These are phyloP conservation scores for Heritiera fomes DNA, from an alignment of 345 rosid species.

Conservation along the genomic window DNA sequence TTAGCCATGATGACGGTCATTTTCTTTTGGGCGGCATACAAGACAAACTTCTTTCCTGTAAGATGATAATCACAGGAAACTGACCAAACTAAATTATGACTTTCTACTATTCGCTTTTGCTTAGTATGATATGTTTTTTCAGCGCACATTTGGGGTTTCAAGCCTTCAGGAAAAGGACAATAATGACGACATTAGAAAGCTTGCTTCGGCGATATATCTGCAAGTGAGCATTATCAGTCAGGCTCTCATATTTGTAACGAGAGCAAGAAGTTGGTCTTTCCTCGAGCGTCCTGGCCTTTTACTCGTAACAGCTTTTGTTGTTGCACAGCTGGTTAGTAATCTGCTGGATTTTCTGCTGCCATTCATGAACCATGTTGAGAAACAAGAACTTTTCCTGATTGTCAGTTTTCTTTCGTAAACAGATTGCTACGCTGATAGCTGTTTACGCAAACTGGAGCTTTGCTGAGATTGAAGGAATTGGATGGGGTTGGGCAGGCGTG, in stretches of 20 bases:
- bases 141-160: constrained; percentile 54
- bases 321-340: constrained; percentile 55
- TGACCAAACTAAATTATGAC: not conserved
- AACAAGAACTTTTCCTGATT: not conserved
- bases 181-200: constrained; percentile 38
- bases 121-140: constrained; percentile 19
- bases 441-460: constrained; percentile 63
- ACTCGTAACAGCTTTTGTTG: constrained; percentile 44
- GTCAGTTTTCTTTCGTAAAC: constrained; percentile 9
- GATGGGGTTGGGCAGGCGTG: constrained; percentile 70
- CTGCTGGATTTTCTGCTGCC: not conserved
- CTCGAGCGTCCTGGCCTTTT: constrained; percentile 57
- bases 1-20: constrained; percentile 70
- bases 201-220: constrained; percentile 58
- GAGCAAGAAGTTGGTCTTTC: constrained; percentile 60
- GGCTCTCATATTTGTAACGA: constrained; percentile 66
- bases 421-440: constrained; percentile 59
- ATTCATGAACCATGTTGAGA: not conserved
- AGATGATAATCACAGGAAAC: constrained; percentile 15
- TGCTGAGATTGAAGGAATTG: constrained; percentile 52
- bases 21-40: constrained; percentile 65
- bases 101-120: not conserved
- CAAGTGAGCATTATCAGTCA: constrained; percentile 71
- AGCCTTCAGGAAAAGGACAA: constrained; percentile 42
- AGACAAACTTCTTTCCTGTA: constrained; percentile 57